phyloP scores from a whole-genome alignment of 345 rosid genomes.

The Kandelia obovata region DNA sequence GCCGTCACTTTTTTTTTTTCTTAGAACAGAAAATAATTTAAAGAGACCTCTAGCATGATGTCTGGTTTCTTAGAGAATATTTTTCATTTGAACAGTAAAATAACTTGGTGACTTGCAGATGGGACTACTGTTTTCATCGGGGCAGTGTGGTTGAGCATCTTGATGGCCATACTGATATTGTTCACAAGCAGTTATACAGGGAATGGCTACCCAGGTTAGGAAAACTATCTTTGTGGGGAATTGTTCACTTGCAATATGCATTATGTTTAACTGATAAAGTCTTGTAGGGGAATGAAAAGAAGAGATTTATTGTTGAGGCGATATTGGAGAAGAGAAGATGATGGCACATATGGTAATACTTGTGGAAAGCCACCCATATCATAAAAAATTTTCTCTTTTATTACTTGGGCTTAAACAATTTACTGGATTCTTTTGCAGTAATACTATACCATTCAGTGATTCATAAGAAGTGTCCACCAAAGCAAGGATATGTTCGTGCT shows the following conservation, averaged over 20 bases:
- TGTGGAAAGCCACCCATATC: not conserved
- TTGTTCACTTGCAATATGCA: not conserved
- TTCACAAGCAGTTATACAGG: constrained; percentile 58
- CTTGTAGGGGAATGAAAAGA: constrained; percentile 64
- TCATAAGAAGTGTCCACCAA: constrained; percentile 72
- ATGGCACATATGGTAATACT: constrained; percentile 82
- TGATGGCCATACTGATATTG: constrained; percentile 89
- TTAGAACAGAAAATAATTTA: not conserved
- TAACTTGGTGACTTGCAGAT: constrained; percentile 44
- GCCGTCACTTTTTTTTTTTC: no score
- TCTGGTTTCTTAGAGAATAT: not conserved
- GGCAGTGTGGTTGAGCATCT: constrained; percentile 81
- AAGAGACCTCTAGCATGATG: not conserved
- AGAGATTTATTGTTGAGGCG: constrained; percentile 78
- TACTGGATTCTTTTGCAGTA: constrained; percentile 45
- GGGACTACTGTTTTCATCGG: constrained; percentile 77
- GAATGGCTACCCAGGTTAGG: constrained; percentile 82
- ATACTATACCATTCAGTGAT: constrained; percentile 81
- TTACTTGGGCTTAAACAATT: constrained; percentile 1
- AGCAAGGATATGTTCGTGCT: constrained; percentile 80
- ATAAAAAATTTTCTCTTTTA: constrained; percentile 4
- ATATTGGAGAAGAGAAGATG: constrained; percentile 96
- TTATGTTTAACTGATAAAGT: constrained; percentile 4
- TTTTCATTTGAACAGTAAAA: not conserved
- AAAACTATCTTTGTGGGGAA: not conserved